Conservation (phyloP, 2,329 filamentous ascomycete genomes). For the Keithomyces neogunnii region DNA sequence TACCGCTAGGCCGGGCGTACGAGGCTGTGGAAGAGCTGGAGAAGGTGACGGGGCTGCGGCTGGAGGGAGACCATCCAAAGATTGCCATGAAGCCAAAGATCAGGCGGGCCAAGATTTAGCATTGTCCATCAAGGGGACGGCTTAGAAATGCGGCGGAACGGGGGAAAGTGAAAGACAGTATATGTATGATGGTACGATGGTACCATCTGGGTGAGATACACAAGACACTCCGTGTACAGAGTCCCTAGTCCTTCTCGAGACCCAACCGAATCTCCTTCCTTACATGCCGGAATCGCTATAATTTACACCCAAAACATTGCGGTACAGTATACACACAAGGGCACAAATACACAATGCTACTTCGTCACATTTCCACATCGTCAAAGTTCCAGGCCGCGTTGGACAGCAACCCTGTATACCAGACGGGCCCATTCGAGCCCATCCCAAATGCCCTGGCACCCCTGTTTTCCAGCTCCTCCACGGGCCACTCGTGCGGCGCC, state of each 20-base stretch:
- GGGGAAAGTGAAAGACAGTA: no score
- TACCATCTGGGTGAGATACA: no score
- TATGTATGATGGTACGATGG: no score
- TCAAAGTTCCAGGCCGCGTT: conserved; percentile 15
- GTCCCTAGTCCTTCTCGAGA: no score
- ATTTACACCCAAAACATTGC: neutral
- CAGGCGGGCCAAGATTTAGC: conserved; percentile 28
- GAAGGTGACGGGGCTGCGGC: conserved; percentile 56
- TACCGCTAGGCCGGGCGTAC: conserved; percentile 66
- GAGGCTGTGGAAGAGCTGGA: conserved; percentile 81
- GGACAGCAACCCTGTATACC: conserved; percentile 17
- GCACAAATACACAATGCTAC: neutral
- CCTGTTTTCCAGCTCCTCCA: conserved; percentile 4
- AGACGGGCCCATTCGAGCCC: conserved; percentile 6
- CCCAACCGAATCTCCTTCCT: no score
- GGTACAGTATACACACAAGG: neutral
- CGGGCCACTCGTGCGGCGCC: conserved; percentile 7
- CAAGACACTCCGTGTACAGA: no score
- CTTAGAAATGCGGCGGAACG: neutral
- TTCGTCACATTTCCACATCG: conserved; percentile 1
- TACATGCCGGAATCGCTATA: neutral
- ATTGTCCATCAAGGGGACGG: neutral
- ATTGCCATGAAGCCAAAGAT: conserved; percentile 34
- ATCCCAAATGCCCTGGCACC: conserved; percentile 1
- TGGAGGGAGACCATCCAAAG: conserved; percentile 48